A percentile compares a stretch with the other conserved stretches of the same genome.
Evolutionary conservation across 1,139 yeast genomes (phyloP).

Genomic region (Saccharomyces hybrid): DNA sequence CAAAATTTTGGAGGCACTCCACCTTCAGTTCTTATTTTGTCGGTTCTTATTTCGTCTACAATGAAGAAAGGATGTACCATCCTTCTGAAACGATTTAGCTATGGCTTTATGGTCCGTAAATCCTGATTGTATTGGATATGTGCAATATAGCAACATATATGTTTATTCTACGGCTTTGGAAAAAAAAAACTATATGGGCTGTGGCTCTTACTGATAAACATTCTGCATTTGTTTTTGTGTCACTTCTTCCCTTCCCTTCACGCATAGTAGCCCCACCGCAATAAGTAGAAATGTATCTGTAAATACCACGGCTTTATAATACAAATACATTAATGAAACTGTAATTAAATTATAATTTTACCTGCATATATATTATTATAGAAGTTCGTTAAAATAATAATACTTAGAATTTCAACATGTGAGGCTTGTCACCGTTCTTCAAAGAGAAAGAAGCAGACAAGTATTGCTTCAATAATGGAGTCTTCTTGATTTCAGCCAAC

Average conservation of each 20-base stretch:
- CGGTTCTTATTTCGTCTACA: no score
- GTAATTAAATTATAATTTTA: background rate
- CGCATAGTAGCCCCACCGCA: background rate
- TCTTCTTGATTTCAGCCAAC: conserved; percentile 91
- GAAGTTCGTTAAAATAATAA: background rate
- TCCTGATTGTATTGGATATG: no score
- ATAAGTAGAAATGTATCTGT: no score
- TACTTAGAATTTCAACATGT: conserved; percentile 88
- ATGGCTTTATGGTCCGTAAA: no score
- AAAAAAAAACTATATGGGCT: no score
- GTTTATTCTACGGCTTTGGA: no score
- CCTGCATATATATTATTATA: conserved; percentile 1
- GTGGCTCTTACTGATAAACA: no score
- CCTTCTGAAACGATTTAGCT: no score
- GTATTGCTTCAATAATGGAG: conserved; percentile 97
- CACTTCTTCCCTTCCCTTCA: background rate
- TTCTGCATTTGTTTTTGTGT: background rate
- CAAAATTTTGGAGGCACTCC: no score
- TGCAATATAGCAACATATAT: no score
- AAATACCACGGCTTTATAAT: background rate
- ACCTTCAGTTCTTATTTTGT: no score
- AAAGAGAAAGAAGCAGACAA: conserved; percentile 94
- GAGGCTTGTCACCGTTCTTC: conserved; percentile 99
- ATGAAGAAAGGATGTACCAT: no score
- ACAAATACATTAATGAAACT: background rate